Evolutionary conservation across 2,329 filamentous ascomycete genomes (phyloP).

Genomic region (Chrysosporium keratinophilum): DNA sequence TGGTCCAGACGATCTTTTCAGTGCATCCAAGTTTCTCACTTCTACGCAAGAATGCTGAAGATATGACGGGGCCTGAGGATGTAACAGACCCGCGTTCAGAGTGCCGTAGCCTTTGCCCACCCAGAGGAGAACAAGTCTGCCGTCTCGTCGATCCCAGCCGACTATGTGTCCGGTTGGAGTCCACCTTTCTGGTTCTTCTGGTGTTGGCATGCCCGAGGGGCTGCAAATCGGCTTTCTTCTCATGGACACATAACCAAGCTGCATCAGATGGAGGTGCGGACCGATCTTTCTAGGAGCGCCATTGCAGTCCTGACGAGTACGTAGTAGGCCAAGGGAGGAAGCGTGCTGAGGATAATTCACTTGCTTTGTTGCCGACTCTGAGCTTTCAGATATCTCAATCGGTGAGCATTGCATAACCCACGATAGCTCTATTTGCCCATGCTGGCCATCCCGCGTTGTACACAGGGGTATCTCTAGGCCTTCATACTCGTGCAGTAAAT

Average conservation of each 20-base stretch:
- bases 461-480: constrained; percentile 21
- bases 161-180: constrained; percentile 29
- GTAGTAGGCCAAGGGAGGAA: constrained; percentile 27
- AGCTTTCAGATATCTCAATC: constrained; percentile 22
- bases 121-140: constrained; percentile 25
- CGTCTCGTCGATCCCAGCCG: constrained; percentile 27
- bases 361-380: constrained; percentile 14
- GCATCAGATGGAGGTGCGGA: constrained; percentile 26
- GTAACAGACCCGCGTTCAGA: constrained; percentile 21
- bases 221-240: constrained; percentile 10
- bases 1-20: background rate
- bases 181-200: constrained; percentile 19
- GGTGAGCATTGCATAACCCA: constrained; percentile 30
- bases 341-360: constrained; percentile 15
- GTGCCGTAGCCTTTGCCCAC: constrained; percentile 21
- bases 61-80: constrained; percentile 5
- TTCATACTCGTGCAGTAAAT: constrained; percentile 29
- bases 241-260: constrained; percentile 29
- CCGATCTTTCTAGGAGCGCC: constrained; percentile 18
- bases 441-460: background rate
- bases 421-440: constrained; percentile 20
- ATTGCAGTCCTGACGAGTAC: constrained; percentile 20
- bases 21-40: background rate
- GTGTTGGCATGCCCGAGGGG: background rate
- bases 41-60: constrained; percentile 4